Conservation (phyloP, 2,329 filamentous ascomycete species). For the Cladosporium sp. region DNA sequence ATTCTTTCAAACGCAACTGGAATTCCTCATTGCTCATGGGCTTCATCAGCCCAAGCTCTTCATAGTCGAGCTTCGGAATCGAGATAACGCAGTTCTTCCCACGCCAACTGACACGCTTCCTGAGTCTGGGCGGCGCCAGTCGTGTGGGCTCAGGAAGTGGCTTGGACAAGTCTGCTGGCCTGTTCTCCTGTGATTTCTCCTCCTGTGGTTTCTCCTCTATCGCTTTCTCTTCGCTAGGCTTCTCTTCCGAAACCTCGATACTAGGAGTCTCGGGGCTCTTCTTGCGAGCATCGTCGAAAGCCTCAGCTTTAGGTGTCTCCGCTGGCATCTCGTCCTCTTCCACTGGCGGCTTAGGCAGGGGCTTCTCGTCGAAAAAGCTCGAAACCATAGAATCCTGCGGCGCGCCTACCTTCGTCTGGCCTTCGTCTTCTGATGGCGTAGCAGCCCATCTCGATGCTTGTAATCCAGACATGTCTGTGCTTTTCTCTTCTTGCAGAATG, state of each 20-base stretch:
- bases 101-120: slow-evolving; percentile 43
- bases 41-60: slow-evolving; percentile 37
- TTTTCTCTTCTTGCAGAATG: slow-evolving; percentile 37
- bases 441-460: slow-evolving; percentile 29
- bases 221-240: slow-evolving; percentile 10
- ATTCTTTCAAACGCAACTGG: slow-evolving; percentile 58
- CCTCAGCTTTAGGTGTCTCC: slow-evolving; percentile 1
- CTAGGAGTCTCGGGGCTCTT: not conserved
- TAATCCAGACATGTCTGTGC: slow-evolving; percentile 31
- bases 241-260: slow-evolving; percentile 12
- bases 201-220: slow-evolving; percentile 7
- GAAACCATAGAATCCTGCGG: not conserved
- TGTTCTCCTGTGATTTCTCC: slow-evolving; percentile 5
- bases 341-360: slow-evolving; percentile 5
- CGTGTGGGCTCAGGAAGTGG: slow-evolving; percentile 14
- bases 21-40: slow-evolving; percentile 51
- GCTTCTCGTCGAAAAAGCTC: slow-evolving; percentile 8
- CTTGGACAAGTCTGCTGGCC: slow-evolving; percentile 11
- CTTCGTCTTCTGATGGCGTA: slow-evolving; percentile 18
- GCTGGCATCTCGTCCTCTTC: slow-evolving; percentile 1
- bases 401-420: slow-evolving; percentile 11
- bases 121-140: slow-evolving; percentile 33
- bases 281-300: not conserved
- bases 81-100: slow-evolving; percentile 44
- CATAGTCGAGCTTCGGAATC: slow-evolving; percentile 41